Evolutionary conservation across 768 basidiomycete species (phyloP).

Genomic region (Xerocomus spinulosus): DNA sequence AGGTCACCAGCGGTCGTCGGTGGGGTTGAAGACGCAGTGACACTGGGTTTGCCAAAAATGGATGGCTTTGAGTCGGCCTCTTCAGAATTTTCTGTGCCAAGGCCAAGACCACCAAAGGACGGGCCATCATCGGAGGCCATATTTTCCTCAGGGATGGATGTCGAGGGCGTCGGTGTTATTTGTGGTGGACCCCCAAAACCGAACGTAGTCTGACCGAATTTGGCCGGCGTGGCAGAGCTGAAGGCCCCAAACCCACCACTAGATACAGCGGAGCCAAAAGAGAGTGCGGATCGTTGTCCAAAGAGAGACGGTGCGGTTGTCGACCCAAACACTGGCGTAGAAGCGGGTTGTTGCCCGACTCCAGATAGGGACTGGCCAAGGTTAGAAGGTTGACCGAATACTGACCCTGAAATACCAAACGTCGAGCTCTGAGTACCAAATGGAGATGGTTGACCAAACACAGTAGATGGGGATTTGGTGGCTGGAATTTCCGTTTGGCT

Average conservation of each 20-base stretch:
- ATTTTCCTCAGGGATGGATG: constrained; percentile 22
- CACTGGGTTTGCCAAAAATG: constrained; percentile 30
- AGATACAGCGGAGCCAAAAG: constrained; percentile 21
- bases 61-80: constrained; percentile 25
- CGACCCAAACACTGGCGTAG: constrained; percentile 12
- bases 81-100: constrained; percentile 24
- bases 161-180: background rate
- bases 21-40: constrained; percentile 7
- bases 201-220: constrained; percentile 32
- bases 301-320: constrained; percentile 17
- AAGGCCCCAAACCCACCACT: constrained; percentile 32
- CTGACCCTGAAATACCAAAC: constrained; percentile 16
- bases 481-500: constrained; percentile 16
- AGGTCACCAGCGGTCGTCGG: constrained; percentile 16
- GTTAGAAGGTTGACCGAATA: constrained; percentile 31
- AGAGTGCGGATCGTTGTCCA: constrained; percentile 12
- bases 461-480: constrained; percentile 30
- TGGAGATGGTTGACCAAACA: constrained; percentile 34
- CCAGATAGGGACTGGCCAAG: constrained; percentile 11
- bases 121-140: constrained; percentile 33
- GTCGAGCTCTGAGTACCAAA: constrained; percentile 21
- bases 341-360: constrained; percentile 3
- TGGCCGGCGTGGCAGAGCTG: constrained; percentile 26
- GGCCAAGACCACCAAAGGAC: constrained; percentile 29
- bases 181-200: constrained; percentile 15